phyloP scores from a whole-genome alignment of 176 grass and related monocot species.

The Stipa capillata region DNA sequence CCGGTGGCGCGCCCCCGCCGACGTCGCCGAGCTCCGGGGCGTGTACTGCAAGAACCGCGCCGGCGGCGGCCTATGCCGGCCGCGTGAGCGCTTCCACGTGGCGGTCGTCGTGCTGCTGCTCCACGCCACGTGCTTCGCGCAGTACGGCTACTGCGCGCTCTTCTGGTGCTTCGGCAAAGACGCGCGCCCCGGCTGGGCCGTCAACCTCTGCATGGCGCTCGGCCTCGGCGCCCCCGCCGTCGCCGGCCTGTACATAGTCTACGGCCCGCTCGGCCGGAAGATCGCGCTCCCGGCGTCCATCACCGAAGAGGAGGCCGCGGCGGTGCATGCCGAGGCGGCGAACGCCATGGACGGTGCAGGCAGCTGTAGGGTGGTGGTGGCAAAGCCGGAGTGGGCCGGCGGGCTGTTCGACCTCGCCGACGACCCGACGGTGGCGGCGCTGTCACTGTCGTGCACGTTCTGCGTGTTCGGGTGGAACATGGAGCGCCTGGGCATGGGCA shows the following conservation, averaged over 20 bases:
- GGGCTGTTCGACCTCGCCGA: constrained; percentile 57
- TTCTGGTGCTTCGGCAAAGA: constrained; percentile 46
- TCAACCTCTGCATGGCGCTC: constrained; percentile 46
- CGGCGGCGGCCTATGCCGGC: background rate
- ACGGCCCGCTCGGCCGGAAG: constrained; percentile 45
- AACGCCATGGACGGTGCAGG: background rate
- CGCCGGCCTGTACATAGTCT: constrained; percentile 45
- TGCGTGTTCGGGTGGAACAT: constrained; percentile 89
- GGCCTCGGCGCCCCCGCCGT: constrained; percentile 32
- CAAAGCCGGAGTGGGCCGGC: constrained; percentile 41
- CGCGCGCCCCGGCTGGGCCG: constrained; percentile 41
- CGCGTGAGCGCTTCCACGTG: constrained; percentile 40
- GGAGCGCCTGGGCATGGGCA: constrained; percentile 71
- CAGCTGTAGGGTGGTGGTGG: background rate
- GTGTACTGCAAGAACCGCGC: constrained; percentile 51
- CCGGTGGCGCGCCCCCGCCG: constrained; percentile 28
- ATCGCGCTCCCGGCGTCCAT: background rate
- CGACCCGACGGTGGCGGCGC: constrained; percentile 37
- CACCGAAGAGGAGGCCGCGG: background rate
- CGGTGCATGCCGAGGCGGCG: background rate
- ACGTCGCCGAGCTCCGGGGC: constrained; percentile 22
- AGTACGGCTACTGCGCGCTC: constrained; percentile 53
- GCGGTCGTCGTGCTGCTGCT: constrained; percentile 36
- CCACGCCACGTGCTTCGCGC: constrained; percentile 54
- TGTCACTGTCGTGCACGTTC: constrained; percentile 54